These are phyloP conservation scores for Solanum raphanifolium DNA, from an alignment of 257 asterid genomes.

Conservation along the genomic window DNA sequence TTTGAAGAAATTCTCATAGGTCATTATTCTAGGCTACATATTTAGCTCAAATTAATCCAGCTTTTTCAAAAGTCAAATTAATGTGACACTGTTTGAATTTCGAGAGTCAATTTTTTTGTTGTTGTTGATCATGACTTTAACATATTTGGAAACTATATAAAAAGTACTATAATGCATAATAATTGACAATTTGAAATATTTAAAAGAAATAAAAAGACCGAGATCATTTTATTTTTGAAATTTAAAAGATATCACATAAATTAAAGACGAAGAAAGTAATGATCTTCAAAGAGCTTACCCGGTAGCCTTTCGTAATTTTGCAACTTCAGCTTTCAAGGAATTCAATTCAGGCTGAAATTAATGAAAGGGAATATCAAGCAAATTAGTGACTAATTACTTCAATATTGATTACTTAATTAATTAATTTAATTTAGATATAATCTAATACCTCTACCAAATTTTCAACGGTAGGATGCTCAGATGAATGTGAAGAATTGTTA, in stretches of 20 bases:
- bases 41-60: background rate
- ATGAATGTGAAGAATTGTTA: slow-evolving; percentile 12
- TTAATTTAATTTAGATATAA: background rate
- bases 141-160: background rate
- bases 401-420: background rate
- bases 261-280: background rate
- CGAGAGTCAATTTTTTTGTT: background rate
- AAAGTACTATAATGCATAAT: no score
- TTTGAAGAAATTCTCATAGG: background rate
- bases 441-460: slow-evolving; percentile 28
- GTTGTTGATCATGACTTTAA: background rate
- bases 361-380: slow-evolving; percentile 15
- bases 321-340: slow-evolving; percentile 44
- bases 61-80: background rate
- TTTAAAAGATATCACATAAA: background rate
- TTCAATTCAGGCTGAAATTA: slow-evolving; percentile 22
- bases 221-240: background rate
- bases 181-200: background rate
- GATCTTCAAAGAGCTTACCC: slow-evolving; percentile 18
- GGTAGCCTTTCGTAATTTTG: slow-evolving; percentile 32
- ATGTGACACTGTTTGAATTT: background rate
- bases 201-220: background rate
- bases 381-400: background rate
- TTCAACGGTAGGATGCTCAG: slow-evolving; percentile 23
- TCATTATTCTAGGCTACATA: background rate